phyloP scores from a whole-genome alignment of 305 asterid genomes.

The Salvia sclarea region DNA sequence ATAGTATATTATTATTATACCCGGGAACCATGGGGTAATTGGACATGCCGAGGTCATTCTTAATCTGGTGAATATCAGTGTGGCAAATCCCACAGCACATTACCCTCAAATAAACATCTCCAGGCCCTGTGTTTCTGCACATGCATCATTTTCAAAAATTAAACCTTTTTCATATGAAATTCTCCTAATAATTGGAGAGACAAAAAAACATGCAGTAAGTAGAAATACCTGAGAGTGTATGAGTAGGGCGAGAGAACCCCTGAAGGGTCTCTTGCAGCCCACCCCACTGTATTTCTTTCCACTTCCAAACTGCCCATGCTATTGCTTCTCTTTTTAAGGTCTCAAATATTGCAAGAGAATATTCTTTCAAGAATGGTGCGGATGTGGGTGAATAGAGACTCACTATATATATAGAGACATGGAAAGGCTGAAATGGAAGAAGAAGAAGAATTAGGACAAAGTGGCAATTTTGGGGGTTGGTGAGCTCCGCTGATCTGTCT shows the following conservation, averaged over 20 bases:
- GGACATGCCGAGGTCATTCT: conserved; percentile 95
- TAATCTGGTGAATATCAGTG: conserved; percentile 78
- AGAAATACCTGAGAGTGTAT: conserved; percentile 68
- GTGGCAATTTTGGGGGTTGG: conserved; percentile 27
- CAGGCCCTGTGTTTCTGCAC: conserved; percentile 71
- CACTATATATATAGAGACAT: conserved; percentile 17
- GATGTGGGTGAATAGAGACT: not conserved
- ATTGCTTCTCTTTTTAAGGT: not conserved
- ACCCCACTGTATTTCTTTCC: conserved; percentile 66
- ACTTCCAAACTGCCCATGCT: conserved; percentile 68
- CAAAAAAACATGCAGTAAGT: not conserved
- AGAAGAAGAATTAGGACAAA: not conserved
- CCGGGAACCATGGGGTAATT: conserved; percentile 98
- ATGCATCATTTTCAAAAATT: conserved; percentile 3
- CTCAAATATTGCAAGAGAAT: not conserved
- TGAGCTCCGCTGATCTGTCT: not conserved
- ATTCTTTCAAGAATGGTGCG: not conserved
- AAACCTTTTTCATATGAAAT: not conserved
- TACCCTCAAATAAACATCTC: conserved; percentile 81
- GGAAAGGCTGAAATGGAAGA: not conserved
- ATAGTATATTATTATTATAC: too few relatives aligned
- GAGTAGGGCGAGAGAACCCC: conserved; percentile 80
- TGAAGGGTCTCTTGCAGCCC: conserved; percentile 90
- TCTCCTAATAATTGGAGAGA: too few relatives aligned
- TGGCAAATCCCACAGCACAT: conserved; percentile 90